Evolutionary conservation across 2,329 filamentous ascomycete species (phyloP).

Genomic region (Colletotrichum phormii): DNA sequence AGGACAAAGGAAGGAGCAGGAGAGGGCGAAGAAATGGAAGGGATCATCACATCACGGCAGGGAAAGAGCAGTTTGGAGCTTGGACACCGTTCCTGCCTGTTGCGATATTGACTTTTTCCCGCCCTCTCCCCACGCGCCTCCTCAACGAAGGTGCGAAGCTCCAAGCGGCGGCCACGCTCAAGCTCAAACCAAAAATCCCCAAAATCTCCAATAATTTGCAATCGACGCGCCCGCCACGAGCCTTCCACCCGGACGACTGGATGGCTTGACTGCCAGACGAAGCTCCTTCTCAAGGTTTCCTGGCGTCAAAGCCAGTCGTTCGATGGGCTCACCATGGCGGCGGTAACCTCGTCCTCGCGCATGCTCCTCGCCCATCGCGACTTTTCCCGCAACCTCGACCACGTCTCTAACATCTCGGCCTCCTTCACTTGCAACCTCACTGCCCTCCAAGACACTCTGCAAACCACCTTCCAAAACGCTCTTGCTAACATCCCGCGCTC

Average conservation of each 20-base stretch:
- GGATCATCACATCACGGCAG: background rate
- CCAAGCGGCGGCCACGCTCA: background rate
- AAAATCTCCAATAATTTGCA: background rate
- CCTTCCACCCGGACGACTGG: background rate
- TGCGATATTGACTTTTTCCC: background rate
- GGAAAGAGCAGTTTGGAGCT: background rate
- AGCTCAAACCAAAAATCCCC: conserved; percentile 7
- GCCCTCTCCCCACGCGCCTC: background rate
- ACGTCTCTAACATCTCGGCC: background rate
- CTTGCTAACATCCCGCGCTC: conserved; percentile 17
- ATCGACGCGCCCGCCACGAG: background rate
- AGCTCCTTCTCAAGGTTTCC: background rate
- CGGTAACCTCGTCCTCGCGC: conserved; percentile 17
- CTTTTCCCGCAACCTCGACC: conserved; percentile 12
- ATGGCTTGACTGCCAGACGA: background rate
- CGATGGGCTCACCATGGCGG: background rate
- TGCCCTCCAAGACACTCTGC: background rate
- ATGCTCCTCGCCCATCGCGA: conserved; percentile 10
- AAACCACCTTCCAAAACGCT: background rate
- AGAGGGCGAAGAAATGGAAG: background rate
- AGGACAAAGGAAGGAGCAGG: background rate
- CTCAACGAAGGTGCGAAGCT: background rate
- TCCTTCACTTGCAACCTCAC: background rate
- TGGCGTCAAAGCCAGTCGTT: background rate
- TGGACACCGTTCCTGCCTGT: background rate